Base-by-base conservation (phyloP, 805 yeast species). In the Cyberlindnera veronae region DNA sequence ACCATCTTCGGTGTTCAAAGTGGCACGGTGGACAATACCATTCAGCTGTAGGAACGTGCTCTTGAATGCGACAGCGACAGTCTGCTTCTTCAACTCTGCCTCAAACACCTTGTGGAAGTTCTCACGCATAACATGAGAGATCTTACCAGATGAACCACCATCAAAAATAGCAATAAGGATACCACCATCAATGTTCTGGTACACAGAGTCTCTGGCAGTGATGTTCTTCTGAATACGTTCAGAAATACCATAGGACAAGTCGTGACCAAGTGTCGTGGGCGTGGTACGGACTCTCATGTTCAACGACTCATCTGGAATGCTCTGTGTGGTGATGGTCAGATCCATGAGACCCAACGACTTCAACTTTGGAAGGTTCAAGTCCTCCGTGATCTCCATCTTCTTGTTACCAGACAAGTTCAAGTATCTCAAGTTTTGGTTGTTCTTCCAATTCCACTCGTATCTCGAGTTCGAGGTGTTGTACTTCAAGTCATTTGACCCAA, bases 361-460 rank as follows among this genome's bases (percentile, higher is more conserved):
- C 46, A 93, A 63, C 29, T 84, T 71, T 37, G 83, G 80, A 56
- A 93, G 66, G 44, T 89, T 90, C 54, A 90, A 76, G 44, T 82
- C 85, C 10, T 79, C 84, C 55, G 81, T 84, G 53, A 93, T 90
- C 57, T 93, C 98, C 48, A 93, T 78, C 48, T 96, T 74, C 57
- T 84, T 84, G 58, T 93, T 93, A 28, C 97, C 97, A 0, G 97
- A 88, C 42, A 93, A 81, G 60, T 91, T 93, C 58, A 93, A 72
- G 54, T 84, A 89, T 50, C 72, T 78, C 61, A 93, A 68, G 30
- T 79, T 77, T 39, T 74, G 68, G 57, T 93, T 93, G 68, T 80
- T 81, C 53, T 84, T 81, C 99, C 99, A 93, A 63, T 88, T 93
- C 97, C 98, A 93, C 60, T 93, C 99, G 57, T 87, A 91, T 13